Base-by-base conservation (phyloP, 2,329 filamentous ascomycete species). In the Lasiodiplodia gonubiensis region DNA sequence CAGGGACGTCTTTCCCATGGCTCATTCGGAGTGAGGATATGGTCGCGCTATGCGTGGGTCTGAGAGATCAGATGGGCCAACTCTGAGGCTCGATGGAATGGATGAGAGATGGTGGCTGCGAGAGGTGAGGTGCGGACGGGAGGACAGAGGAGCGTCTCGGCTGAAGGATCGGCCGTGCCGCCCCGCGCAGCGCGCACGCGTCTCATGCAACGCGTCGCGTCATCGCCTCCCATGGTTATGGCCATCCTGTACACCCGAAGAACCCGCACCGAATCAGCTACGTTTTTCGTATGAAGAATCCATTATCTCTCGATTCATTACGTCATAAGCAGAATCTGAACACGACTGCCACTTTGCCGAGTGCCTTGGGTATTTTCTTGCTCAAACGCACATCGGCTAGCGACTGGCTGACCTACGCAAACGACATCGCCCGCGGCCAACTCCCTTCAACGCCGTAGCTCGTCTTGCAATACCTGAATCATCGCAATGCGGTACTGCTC, bases 401-500 rank as follows among this genome's bases (percentile, higher is more conserved):
- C n/a, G n/a, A n/a, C n/a, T n/a, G n/a, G n/a, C n/a, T n/a, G 30
- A 33, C 30, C 30, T 33, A 18, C 37, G 12, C 18, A 16, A 42
- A 21, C 53, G 8, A 5, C 7, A 23, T 25, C 18, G 12, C n/a
- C 14, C 16, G 14, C n/a, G 25, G 2, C 23, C n/a, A n/a, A 21
- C 21, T 8, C 5, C 21, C 14, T 5, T 63, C 59, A 63, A 14
- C 30, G 46, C n/a, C 59, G 59, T 2, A 63, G 49, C 30, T 63
- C 59, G 10, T 52, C 59, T 23, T 51, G 59, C 27, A 63, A 21
- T 33, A 63, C 59, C 16, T 63, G 42, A 3, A 63, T 63, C 46
- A 52, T 63, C 8, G 25, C 59, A 12, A 63, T 30, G 5, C 59
- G 59, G 30, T 63, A 63, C 42, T 52, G 59, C 46, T 63, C 59